A percentile compares a stretch with the other conserved stretches of the same genome.
Conservation (phyloP, 805 yeast species). For the Saccharomycopsis babjevae region DNA sequence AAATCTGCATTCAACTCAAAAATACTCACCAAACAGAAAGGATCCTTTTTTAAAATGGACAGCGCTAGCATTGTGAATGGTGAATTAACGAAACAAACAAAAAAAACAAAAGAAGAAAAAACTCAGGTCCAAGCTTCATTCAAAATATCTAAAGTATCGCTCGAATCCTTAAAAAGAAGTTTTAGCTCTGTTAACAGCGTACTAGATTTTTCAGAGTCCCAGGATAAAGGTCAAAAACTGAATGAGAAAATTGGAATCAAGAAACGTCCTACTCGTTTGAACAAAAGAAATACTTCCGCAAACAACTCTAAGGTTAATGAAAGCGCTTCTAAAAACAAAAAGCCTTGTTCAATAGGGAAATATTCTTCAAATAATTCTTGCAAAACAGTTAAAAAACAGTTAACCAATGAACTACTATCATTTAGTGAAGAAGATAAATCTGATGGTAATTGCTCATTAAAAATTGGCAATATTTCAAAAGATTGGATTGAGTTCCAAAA, state of each 20-base stretch:
- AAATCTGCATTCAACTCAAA: neutral
- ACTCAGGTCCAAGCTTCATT: neutral
- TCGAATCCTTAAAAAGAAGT: neutral
- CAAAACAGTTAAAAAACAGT: neutral
- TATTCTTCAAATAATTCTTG: neutral
- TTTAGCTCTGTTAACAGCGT: neutral
- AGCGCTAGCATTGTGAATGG: neutral
- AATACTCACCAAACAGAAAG: neutral
- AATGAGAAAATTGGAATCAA: neutral
- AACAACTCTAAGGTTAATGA: neutral
- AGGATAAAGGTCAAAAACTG: neutral
- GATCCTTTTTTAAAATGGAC: neutral
- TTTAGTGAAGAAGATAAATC: neutral
- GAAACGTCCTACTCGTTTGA: neutral
- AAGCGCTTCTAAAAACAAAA: neutral
- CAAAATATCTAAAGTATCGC: neutral
- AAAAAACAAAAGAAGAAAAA: neutral
- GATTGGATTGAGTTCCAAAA: conserved; percentile 1
- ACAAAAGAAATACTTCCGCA: neutral
- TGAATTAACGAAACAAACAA: neutral
- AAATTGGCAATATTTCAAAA: neutral
- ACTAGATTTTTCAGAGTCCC: neutral
- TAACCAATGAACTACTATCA: neutral
- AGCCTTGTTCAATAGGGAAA: neutral
- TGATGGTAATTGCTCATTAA: neutral